A percentile compares a stretch with the other conserved stretches of the same genome.
phyloP scores from a whole-genome alignment of 2,329 filamentous ascomycete species.

The Aspergillus calidoustus region DNA sequence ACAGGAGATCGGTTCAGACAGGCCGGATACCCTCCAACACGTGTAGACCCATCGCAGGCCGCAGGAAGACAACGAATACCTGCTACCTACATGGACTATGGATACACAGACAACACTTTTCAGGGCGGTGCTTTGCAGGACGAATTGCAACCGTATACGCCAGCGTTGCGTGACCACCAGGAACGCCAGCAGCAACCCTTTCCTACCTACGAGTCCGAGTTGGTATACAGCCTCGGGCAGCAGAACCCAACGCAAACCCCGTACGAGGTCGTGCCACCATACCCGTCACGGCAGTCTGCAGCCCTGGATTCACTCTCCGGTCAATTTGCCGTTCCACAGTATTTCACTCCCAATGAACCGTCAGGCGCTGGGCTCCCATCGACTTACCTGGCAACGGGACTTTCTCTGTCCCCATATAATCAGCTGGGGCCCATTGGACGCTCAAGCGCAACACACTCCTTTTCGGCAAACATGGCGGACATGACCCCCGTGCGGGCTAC shows the following conservation, averaged over 20 bases:
- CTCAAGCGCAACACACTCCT: slow-evolving; percentile 56
- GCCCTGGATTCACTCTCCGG: slow-evolving; percentile 75
- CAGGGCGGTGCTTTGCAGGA: slow-evolving; percentile 52
- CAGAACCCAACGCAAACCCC: slow-evolving; percentile 62
- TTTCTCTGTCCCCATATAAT: slow-evolving; percentile 62
- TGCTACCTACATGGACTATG: slow-evolving; percentile 54
- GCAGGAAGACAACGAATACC: slow-evolving; percentile 42
- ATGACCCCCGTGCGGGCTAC: slow-evolving; percentile 44
- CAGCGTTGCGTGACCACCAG: slow-evolving; percentile 62
- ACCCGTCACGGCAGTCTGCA: slow-evolving; percentile 75
- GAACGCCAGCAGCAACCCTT: slow-evolving; percentile 60
- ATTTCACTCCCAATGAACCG: slow-evolving; percentile 71
- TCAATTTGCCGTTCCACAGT: slow-evolving; percentile 72
- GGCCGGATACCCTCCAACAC: slow-evolving; percentile 34
- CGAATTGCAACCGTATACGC: slow-evolving; percentile 66
- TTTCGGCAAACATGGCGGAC: slow-evolving; percentile 58
- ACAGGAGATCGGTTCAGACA: slow-evolving; percentile 50
- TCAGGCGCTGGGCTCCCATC: slow-evolving; percentile 64
- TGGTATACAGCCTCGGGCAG: slow-evolving; percentile 80
- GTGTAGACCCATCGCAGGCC: slow-evolving; percentile 44
- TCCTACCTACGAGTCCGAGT: slow-evolving; percentile 62
- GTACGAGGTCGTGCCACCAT: slow-evolving; percentile 78
- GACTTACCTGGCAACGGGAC: slow-evolving; percentile 69
- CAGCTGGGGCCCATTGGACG: slow-evolving; percentile 62
- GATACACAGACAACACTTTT: slow-evolving; percentile 60